A percentile compares a stretch with the other conserved stretches of the same genome.
These are phyloP conservation scores for Apiospora phragmitis DNA, from an alignment of 2,329 filamentous ascomycete genomes.

Conservation along the genomic window DNA sequence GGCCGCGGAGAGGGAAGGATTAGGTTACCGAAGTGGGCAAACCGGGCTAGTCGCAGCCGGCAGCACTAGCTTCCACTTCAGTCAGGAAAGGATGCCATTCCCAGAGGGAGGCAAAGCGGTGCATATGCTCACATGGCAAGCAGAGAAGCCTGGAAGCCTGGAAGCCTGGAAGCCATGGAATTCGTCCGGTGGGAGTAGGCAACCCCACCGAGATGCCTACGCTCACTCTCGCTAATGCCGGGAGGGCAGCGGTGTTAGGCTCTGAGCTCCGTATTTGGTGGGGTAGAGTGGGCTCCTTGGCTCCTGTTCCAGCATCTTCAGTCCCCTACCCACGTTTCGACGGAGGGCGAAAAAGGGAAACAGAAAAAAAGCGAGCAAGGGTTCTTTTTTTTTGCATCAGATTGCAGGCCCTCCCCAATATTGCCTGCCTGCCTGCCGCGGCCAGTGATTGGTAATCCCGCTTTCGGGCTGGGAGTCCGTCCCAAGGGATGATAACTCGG, in stretches of 20 bases:
- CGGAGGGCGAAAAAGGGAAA: neutral
- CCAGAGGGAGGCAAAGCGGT: neutral
- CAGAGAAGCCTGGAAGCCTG: neutral
- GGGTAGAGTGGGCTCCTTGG: neutral
- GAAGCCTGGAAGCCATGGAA: neutral
- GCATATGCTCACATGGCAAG: neutral
- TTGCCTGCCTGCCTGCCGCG: neutral
- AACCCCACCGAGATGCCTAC: neutral
- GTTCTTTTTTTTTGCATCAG: neutral
- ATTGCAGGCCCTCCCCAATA: neutral
- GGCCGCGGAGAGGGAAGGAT: neutral
- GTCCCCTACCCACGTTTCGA: neutral
- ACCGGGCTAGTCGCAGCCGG: neutral
- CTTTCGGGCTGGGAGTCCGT: neutral
- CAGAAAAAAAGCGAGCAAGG: neutral
- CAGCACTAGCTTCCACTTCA: neutral
- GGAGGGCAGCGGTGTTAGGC: neutral
- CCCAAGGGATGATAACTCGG: neutral
- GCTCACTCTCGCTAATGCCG: slow-evolving; percentile 5
- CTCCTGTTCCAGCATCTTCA: neutral
- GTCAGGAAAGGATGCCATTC: neutral
- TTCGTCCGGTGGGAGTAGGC: neutral
- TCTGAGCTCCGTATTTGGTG: neutral
- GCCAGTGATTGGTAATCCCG: slow-evolving; percentile 5
- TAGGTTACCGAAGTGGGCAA: neutral